Conservation (phyloP, 1,284 basidiomycete species). For the Sanghuangporus baumii region DNA sequence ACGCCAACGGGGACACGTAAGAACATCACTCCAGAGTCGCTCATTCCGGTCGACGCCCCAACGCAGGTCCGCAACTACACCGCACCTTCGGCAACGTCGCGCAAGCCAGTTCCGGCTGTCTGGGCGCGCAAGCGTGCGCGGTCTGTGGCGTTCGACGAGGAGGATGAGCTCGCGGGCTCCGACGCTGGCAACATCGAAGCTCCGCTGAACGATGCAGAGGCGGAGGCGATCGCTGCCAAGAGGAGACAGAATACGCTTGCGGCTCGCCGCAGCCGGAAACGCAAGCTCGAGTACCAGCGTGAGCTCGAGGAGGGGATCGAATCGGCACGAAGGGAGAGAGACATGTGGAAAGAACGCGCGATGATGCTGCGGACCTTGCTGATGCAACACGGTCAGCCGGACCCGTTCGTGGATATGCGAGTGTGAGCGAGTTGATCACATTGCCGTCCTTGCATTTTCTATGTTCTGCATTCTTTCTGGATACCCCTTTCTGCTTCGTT, state of each 20-base stretch:
- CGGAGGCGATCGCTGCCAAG: constrained; percentile 70
- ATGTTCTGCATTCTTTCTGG: constrained; percentile 16
- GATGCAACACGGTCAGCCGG: constrained; percentile 42
- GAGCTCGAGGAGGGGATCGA: constrained; percentile 52
- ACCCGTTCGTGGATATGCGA: constrained; percentile 34
- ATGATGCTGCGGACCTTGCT: constrained; percentile 39
- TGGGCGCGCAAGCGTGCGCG: constrained; percentile 55
- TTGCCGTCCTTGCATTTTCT: constrained; percentile 2
- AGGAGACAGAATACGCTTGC: constrained; percentile 77
- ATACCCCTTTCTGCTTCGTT: constrained; percentile 16
- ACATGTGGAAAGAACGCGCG: constrained; percentile 53
- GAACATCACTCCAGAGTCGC: constrained; percentile 42
- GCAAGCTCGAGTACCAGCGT: constrained; percentile 70
- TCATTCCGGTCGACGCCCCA: constrained; percentile 52
- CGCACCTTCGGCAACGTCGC: constrained; percentile 51
- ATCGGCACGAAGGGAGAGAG: constrained; percentile 41
- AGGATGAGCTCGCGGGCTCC: constrained; percentile 43
- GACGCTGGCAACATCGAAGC: constrained; percentile 25
- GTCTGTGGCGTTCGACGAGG: constrained; percentile 45
- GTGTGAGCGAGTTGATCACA: constrained; percentile 1
- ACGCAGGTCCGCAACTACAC: constrained; percentile 53
- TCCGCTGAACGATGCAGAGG: constrained; percentile 40
- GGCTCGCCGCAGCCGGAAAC: constrained; percentile 66
- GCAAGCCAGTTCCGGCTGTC: constrained; percentile 48
- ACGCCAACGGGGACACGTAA: constrained; percentile 47